A percentile compares a stretch with the other conserved stretches of the same genome.
Evolutionary conservation across 257 asterid genomes (phyloP).

Genomic region (Solanum arcanum): DNA sequence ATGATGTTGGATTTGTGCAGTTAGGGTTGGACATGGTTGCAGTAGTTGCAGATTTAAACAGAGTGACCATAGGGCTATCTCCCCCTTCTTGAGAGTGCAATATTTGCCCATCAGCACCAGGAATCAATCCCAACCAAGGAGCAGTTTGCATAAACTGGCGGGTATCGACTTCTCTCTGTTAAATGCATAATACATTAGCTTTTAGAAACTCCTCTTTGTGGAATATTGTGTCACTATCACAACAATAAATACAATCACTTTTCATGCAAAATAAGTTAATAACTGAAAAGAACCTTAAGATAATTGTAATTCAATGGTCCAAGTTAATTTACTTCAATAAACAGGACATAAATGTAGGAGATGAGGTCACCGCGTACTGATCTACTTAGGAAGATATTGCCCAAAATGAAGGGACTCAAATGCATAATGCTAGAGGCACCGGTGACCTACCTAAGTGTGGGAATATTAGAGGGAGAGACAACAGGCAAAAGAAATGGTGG

Average conservation of each 20-base stretch:
- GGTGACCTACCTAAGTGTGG: not conserved
- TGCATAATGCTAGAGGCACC: not conserved
- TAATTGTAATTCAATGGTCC: not conserved
- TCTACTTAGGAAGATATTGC: not conserved
- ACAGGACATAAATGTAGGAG: not conserved
- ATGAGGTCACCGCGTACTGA: not conserved
- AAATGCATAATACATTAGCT: not conserved
- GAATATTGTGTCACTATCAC: not conserved
- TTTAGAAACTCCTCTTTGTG: not conserved
- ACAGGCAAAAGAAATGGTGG: not conserved
- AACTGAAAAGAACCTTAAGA: not conserved
- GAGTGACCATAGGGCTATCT: constrained; percentile 77
- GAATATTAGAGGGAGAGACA: not conserved
- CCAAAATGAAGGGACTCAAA: not conserved
- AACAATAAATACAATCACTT: not conserved
- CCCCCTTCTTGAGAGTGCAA: constrained; percentile 63
- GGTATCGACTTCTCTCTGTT: constrained; percentile 94
- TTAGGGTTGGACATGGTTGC: constrained; percentile 49
- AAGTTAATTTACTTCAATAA: not conserved
- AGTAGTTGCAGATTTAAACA: constrained; percentile 71
- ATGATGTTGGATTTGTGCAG: constrained; percentile 59
- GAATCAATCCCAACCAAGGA: constrained; percentile 93
- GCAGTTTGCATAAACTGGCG: constrained; percentile 95
- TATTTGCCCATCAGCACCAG: constrained; percentile 87
- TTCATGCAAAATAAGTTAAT: not conserved